phyloP scores from a whole-genome alignment of 805 yeast genomes.

The Candida odintsovae region DNA sequence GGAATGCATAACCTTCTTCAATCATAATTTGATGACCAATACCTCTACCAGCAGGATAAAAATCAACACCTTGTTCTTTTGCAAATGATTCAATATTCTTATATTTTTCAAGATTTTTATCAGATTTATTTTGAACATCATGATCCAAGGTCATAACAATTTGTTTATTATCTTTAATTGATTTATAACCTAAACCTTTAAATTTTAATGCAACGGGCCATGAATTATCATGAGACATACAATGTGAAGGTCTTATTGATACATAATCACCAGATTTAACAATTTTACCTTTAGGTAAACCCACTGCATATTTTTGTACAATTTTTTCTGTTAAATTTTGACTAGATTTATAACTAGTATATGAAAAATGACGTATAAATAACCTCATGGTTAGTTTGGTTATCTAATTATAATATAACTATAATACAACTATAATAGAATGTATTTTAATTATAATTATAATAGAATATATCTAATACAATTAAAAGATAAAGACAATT shows the following conservation, averaged over 20 bases:
- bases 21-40: conserved; percentile 99
- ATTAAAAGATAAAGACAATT: too few relatives aligned
- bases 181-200: conserved; percentile 87
- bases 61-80: conserved; percentile 84
- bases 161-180: conserved; percentile 80
- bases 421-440: too few relatives aligned
- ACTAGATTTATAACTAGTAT: conserved; percentile 17
- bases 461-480: too few relatives aligned
- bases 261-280: conserved; percentile 94
- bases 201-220: conserved; percentile 99
- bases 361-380: conserved; percentile 18
- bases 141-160: conserved; percentile 96
- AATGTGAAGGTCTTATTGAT: conserved; percentile 89
- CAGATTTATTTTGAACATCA: conserved; percentile 92
- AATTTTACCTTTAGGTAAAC: conserved; percentile 64
- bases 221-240: conserved; percentile 98
- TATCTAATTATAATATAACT: too few relatives aligned
- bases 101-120: conserved; percentile 84
- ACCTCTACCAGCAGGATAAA: conserved; percentile 98
- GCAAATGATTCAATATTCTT: conserved; percentile 87
- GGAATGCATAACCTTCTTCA: conserved; percentile 98
- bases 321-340: conserved; percentile 95
- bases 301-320: conserved; percentile 89
- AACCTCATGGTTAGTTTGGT: too few relatives aligned
- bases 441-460: too few relatives aligned